A percentile compares a stretch with the other conserved stretches of the same genome.
Conservation (phyloP, 2,329 filamentous ascomycete genomes). For the Lithohypha guttulata region DNA sequence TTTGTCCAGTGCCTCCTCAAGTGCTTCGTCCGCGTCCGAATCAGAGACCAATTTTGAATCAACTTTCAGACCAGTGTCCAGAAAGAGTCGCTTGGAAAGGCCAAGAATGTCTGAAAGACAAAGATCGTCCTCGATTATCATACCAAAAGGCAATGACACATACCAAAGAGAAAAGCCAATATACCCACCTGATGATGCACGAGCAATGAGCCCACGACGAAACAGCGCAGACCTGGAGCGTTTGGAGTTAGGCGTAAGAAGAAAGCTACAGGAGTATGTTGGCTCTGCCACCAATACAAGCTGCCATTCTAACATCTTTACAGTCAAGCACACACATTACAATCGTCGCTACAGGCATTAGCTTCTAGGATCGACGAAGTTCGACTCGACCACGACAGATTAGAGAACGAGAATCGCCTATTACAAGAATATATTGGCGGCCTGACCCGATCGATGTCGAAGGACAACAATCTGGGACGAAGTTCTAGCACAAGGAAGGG, state of each 20-base stretch:
- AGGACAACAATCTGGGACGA: conserved; percentile 31
- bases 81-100: conserved; percentile 40
- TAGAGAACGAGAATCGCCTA: conserved; percentile 94
- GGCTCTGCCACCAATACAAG: neutral
- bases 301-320: conserved; percentile 8
- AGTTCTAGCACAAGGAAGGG: conserved; percentile 19
- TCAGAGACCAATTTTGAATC: conserved; percentile 32
- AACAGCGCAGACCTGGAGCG: conserved; percentile 85
- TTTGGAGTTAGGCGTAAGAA: conserved; percentile 69
- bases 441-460: conserved; percentile 63
- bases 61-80: conserved; percentile 40
- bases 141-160: conserved; percentile 63
- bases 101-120: conserved; percentile 63
- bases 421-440: conserved; percentile 97
- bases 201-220: conserved; percentile 86
- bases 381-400: conserved; percentile 87
- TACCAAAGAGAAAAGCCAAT: conserved; percentile 63
- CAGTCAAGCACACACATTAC: conserved; percentile 79
- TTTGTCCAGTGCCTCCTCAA: conserved; percentile 25
- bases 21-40: conserved; percentile 38
- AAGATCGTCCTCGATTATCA: conserved; percentile 72
- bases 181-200: conserved; percentile 76
- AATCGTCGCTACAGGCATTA: conserved; percentile 78
- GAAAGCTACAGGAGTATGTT: conserved; percentile 49
- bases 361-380: conserved; percentile 92